phyloP scores from a whole-genome alignment of 805 yeast species.

The Saccharomycopsis sp. region DNA sequence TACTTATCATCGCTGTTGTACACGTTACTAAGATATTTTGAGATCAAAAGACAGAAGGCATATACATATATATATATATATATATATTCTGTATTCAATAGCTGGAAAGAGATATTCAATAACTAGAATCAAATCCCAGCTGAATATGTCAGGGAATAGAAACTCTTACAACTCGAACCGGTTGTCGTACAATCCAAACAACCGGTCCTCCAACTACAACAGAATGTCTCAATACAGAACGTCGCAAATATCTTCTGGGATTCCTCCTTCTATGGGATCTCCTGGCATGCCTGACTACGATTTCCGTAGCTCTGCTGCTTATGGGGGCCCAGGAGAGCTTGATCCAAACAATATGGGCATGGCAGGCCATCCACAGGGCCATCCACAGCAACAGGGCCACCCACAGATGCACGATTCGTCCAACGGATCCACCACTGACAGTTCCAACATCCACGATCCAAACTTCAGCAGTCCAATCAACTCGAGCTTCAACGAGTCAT shows the following conservation, averaged over 20 bases:
- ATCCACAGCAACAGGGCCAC: conserved; percentile 1
- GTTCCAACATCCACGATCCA: conserved; percentile 14
- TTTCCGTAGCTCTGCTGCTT: conserved; percentile 5
- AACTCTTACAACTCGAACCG: neutral
- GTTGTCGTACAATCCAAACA: neutral
- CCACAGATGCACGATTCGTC: conserved; percentile 11
- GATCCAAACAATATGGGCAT: too few relatives aligned
- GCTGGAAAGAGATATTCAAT: too few relatives aligned
- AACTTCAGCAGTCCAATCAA: conserved; percentile 20
- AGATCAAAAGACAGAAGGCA: too few relatives aligned
- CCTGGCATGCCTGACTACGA: conserved; percentile 2
- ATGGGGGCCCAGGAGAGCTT: neutral
- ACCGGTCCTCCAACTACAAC: neutral
- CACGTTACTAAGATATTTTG: too few relatives aligned
- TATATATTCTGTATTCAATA: too few relatives aligned
- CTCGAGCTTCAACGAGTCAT: conserved; percentile 20
- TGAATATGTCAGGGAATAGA: neutral
- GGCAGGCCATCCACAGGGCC: neutral
- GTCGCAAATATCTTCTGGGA: neutral
- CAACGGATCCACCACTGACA: conserved; percentile 12
- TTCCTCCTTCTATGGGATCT: conserved; percentile 2
- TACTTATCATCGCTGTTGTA: too few relatives aligned
- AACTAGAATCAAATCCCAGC: neutral
- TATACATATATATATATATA: neutral
- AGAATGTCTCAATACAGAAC: conserved; percentile 1